phyloP scores from a whole-genome alignment of 176 grass and related monocot genomes.

The Pontederia crassipes region DNA sequence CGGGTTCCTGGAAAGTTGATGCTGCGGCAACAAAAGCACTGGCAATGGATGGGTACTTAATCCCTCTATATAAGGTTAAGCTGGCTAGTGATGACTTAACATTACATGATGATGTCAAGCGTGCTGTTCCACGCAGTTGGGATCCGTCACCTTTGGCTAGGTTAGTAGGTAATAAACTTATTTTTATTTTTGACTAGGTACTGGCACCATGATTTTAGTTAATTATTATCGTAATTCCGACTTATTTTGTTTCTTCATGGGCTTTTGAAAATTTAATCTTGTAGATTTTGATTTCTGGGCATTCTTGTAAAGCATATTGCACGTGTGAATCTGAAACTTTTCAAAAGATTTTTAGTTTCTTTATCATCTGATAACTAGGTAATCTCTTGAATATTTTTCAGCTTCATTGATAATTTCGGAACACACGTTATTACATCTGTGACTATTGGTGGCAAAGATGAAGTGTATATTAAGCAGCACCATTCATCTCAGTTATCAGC shows the following conservation, averaged over 20 bases:
- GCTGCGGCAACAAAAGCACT: constrained; percentile 62
- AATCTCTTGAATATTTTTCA: constrained; percentile 25
- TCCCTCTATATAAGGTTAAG: constrained; percentile 50
- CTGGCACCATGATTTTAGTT: constrained; percentile 10
- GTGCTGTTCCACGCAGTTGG: constrained; percentile 64
- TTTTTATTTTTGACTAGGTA: constrained; percentile 49
- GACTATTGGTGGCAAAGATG: constrained; percentile 96
- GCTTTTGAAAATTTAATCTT: neutral
- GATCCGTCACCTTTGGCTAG: constrained; percentile 92
- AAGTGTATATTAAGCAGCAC: constrained; percentile 97
- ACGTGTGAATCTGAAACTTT: neutral
- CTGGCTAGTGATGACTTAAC: constrained; percentile 39
- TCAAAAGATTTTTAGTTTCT: neutral
- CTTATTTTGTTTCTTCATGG: no score
- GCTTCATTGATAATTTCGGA: constrained; percentile 93
- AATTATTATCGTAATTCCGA: no score
- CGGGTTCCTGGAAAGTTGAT: constrained; percentile 78
- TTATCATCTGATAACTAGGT: constrained; percentile 14
- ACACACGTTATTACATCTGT: constrained; percentile 93
- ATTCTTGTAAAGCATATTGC: neutral
- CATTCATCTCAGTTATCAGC: constrained; percentile 81
- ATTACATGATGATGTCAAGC: constrained; percentile 48
- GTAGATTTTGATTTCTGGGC: constrained; percentile 2
- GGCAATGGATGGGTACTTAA: constrained; percentile 58
- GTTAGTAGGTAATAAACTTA: constrained; percentile 99